Percentiles rank a stretch among this genome's conserved stretches.
phyloP scores from a whole-genome alignment of 116 monocot genomes.

The Cymodocea nodosa region DNA sequence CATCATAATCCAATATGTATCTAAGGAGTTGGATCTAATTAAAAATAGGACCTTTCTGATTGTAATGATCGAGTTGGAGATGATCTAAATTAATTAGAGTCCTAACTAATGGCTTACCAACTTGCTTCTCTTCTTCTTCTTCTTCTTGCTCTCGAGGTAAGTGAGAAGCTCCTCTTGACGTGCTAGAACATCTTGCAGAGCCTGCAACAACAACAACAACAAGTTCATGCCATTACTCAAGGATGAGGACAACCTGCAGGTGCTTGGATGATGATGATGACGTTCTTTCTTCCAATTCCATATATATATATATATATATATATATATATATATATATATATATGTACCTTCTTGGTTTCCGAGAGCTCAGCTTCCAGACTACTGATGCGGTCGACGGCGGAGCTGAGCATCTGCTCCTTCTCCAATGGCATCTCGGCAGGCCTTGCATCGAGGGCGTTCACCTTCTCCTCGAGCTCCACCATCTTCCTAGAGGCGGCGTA shows the following conservation, averaged over 20 bases:
- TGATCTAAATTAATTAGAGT: not conserved
- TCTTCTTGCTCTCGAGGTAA: constrained; percentile 17
- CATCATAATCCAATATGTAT: too few relatives aligned
- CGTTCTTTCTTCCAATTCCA: not conserved
- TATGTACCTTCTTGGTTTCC: constrained; percentile 69
- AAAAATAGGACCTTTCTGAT: too few relatives aligned
- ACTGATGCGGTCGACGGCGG: constrained; percentile 45
- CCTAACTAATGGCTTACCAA: not conserved
- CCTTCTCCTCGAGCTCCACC: constrained; percentile 61
- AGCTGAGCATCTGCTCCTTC: constrained; percentile 70
- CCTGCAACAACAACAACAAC: constrained; percentile 7
- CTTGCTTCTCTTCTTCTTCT: constrained; percentile 13
- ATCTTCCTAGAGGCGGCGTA: constrained; percentile 40
- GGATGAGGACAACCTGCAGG: not conserved
- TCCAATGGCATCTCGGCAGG: constrained; percentile 43
- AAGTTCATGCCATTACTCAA: not conserved
- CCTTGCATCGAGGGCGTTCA: constrained; percentile 31
- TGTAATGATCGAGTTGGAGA: not conserved
- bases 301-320: too few relatives aligned
- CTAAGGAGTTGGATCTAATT: too few relatives aligned
- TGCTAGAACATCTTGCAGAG: constrained; percentile 12
- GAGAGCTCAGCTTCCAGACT: constrained; percentile 58
- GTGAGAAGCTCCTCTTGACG: constrained; percentile 18
- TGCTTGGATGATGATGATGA: not conserved
- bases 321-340: too few relatives aligned